Evolutionary conservation across 2,329 filamentous ascomycete genomes (phyloP).

Genomic region (Hirsutella minnesotensis): DNA sequence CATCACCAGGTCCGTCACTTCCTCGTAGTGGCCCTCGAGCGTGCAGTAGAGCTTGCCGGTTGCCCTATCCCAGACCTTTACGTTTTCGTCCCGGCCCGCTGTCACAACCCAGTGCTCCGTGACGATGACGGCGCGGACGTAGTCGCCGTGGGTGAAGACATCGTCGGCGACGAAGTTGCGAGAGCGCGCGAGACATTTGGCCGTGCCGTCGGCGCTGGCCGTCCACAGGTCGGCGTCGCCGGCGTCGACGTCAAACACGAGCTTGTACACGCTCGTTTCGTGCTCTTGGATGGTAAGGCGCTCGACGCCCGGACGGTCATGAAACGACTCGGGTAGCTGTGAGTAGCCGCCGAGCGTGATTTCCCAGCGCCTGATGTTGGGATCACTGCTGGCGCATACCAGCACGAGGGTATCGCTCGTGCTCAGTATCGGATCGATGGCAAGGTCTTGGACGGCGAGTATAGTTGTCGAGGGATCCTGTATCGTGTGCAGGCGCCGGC

Average conservation of each 20-base stretch:
- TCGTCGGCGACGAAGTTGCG: slow-evolving; percentile 62
- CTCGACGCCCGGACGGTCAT: slow-evolving; percentile 25
- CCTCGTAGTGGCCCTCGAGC: slow-evolving; percentile 80
- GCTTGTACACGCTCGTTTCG: slow-evolving; percentile 79
- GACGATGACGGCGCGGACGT: slow-evolving; percentile 72
- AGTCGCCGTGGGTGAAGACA: slow-evolving; percentile 69
- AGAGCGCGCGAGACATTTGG: slow-evolving; percentile 63
- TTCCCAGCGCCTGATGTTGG: slow-evolving; percentile 67
- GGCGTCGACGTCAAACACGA: slow-evolving; percentile 54
- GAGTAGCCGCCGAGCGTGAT: slow-evolving; percentile 40
- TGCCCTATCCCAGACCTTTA: slow-evolving; percentile 76
- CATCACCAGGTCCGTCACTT: slow-evolving; percentile 71
- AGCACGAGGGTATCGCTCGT: slow-evolving; percentile 41
- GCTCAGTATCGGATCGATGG: slow-evolving; percentile 56
- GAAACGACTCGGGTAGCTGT: slow-evolving; percentile 39
- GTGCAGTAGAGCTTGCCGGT: slow-evolving; percentile 63
- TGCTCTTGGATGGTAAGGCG: slow-evolving; percentile 58
- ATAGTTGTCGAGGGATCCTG: slow-evolving; percentile 59
- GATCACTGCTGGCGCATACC: slow-evolving; percentile 71
- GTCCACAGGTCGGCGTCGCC: slow-evolving; percentile 76
- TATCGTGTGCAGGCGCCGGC: slow-evolving; percentile 59
- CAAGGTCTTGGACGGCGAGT: slow-evolving; percentile 72
- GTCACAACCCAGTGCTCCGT: slow-evolving; percentile 72
- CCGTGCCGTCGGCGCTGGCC: slow-evolving; percentile 79
- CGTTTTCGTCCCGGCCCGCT: slow-evolving; percentile 79